Base-by-base conservation (phyloP, 345 rosid genomes). In the Balakata baccata region DNA sequence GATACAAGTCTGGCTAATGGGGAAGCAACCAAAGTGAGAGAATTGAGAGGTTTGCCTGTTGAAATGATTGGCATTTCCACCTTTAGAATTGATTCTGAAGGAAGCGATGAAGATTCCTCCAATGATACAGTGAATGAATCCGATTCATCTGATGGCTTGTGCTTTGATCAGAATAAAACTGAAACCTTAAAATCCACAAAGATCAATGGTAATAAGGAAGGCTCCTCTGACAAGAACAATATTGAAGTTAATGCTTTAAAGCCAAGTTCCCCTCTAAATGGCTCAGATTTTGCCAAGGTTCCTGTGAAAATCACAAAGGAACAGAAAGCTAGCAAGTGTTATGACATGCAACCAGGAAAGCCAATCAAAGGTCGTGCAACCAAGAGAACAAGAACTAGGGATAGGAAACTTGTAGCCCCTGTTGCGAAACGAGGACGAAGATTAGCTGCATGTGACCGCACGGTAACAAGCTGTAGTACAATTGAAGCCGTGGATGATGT, bases 1-100 rank as follows among this genome's bases (percentile, higher is more conserved):
- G 96, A 89, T 79, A 81, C 92, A 43, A 89, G 96, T 78, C 75
- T 69, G 80, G 66, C 63, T 56, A 62, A 29, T 39, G 50, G 64
- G 57, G 74, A 69, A 62, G 56, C 69, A 23, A 64, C 59, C 37
- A 84, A 81, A 69, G 78, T 85, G 47, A 80, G 85, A 69, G 90
- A 85, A 76, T 73, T 85, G 60, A 81, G 80, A 73, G 77, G 79
- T 64, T 79, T 85, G 29, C 88, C 89, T 0, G 58, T 75, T 61
- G 88, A 75, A 75, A 66, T 75, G 62, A 64, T 37, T 20, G 77
- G 38, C 57, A 59, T 66, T 50, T 72, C 76, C 61, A 66, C 62
- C 58, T 63, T 68, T 43, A 59, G 52, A 69, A 78, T 66, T 66
- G 77, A 66, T 77, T 83, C 84, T 66, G 85, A 68, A 64, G 86